phyloP scores from a whole-genome alignment of 2,329 filamentous ascomycete species.

The Pseudophaeomoniella oleicola region DNA sequence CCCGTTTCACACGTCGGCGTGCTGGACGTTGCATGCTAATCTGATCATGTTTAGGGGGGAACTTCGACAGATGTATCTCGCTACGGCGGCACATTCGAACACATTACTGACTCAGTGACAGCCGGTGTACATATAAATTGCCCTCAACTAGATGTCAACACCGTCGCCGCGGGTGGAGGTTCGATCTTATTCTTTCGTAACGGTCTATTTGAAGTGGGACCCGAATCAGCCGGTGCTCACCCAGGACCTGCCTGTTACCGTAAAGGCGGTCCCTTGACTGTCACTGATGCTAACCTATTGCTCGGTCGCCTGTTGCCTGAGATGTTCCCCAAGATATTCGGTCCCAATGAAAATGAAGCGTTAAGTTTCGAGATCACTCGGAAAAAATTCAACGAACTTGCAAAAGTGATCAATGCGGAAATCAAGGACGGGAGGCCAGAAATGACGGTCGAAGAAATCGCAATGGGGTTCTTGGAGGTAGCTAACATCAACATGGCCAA shows the following conservation, averaged over 20 bases:
- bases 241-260: slow-evolving; percentile 84
- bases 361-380: slow-evolving; percentile 27
- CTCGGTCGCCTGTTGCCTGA: slow-evolving; percentile 54
- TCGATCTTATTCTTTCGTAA: slow-evolving; percentile 60
- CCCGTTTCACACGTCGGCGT: no score
- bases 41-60: no score
- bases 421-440: slow-evolving; percentile 12
- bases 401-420: slow-evolving; percentile 25
- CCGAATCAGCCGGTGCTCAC: slow-evolving; percentile 76
- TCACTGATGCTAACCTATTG: slow-evolving; percentile 86
- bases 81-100: slow-evolving; percentile 68
- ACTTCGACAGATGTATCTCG: slow-evolving; percentile 74
- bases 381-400: slow-evolving; percentile 27
- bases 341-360: slow-evolving; percentile 63
- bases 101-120: slow-evolving; percentile 75
- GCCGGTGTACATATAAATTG: slow-evolving; percentile 74
- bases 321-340: slow-evolving; percentile 89
- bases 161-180: slow-evolving; percentile 61
- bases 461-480: slow-evolving; percentile 25
- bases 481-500: slow-evolving; percentile 27
- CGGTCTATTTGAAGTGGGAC: slow-evolving; percentile 76
- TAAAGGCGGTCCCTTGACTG: slow-evolving; percentile 75
- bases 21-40: no score
- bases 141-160: slow-evolving; percentile 76
- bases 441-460: slow-evolving; percentile 21